Percentiles rank a stretch among this genome's conserved stretches.
Evolutionary conservation across 768 basidiomycete genomes (phyloP).

Genomic region (Mycena alexandri): DNA sequence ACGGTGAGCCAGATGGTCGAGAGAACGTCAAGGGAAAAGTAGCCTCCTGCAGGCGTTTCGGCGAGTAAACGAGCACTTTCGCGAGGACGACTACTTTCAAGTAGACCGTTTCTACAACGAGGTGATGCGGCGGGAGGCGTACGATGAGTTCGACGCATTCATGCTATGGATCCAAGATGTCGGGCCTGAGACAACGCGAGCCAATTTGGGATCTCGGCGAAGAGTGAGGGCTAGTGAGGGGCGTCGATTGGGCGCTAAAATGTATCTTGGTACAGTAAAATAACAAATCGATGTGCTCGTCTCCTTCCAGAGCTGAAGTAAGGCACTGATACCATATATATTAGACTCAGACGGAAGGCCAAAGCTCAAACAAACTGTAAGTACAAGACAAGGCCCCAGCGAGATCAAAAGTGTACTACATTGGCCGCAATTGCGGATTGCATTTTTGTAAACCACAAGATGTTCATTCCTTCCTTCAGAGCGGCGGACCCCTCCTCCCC

Average conservation of each 20-base stretch:
- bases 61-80: slow-evolving; percentile 15
- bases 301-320: background rate
- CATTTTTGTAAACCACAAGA: slow-evolving; percentile 11
- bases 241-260: too few relatives aligned
- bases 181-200: too few relatives aligned
- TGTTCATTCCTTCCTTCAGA: background rate
- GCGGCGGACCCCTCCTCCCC: slow-evolving; percentile 16
- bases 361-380: slow-evolving; percentile 17
- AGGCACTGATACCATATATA: slow-evolving; percentile 9
- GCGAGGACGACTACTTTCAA: background rate
- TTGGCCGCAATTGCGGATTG: slow-evolving; percentile 4
- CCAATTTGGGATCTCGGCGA: too few relatives aligned
- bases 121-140: background rate
- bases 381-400: slow-evolving; percentile 12
- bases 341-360: slow-evolving; percentile 8
- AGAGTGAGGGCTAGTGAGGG: too few relatives aligned
- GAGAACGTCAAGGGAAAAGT: too few relatives aligned
- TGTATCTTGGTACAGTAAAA: too few relatives aligned
- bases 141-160: slow-evolving; percentile 18
- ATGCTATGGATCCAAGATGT: slow-evolving; percentile 5
- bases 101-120: background rate
- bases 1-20: too few relatives aligned
- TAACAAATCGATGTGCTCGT: too few relatives aligned
- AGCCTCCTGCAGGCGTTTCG: slow-evolving; percentile 15
- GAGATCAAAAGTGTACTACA: slow-evolving; percentile 23